Percentiles rank a stretch among this genome's conserved stretches.
phyloP scores from a whole-genome alignment of 2,329 filamentous ascomycete species.

The Botrytis galanthina region DNA sequence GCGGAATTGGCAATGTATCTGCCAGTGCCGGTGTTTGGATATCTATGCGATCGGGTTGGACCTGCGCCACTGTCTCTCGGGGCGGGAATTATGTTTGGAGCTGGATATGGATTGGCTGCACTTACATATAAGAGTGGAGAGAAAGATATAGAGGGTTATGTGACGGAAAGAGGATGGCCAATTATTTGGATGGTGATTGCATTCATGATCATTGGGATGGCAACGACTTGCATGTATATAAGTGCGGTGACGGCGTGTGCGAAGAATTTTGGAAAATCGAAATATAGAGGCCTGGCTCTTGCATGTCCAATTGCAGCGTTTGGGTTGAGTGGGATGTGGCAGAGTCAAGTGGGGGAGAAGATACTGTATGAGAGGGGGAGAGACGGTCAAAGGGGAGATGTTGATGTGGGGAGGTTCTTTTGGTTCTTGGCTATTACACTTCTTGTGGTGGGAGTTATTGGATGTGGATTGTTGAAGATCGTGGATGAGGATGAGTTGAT shows the following conservation, averaged over 20 bases:
- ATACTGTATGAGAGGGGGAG: constrained; percentile 68
- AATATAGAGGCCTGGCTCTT: constrained; percentile 82
- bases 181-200: constrained; percentile 81
- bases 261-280: constrained; percentile 93
- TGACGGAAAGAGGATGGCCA: constrained; percentile 56
- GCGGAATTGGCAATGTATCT: constrained; percentile 88
- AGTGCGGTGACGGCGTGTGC: constrained; percentile 90
- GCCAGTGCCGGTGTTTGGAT: constrained; percentile 85
- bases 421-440: constrained; percentile 77
- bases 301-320: constrained; percentile 90
- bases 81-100: constrained; percentile 70
- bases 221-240: constrained; percentile 86
- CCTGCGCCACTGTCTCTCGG: constrained; percentile 73
- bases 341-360: constrained; percentile 81
- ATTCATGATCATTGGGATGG: constrained; percentile 79
- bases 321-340: constrained; percentile 92
- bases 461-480: constrained; percentile 70
- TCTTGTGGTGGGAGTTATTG: constrained; percentile 66
- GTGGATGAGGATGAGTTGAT: constrained; percentile 86
- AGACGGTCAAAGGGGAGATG: constrained; percentile 61
- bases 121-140: constrained; percentile 65
- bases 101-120: constrained; percentile 81
- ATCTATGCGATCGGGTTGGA: constrained; percentile 85
- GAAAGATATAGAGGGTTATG: constrained; percentile 44
- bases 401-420: constrained; percentile 84